These are phyloP conservation scores for Stipa capillata DNA, from an alignment of 176 grass and related monocot species.

Conservation along the genomic window DNA sequence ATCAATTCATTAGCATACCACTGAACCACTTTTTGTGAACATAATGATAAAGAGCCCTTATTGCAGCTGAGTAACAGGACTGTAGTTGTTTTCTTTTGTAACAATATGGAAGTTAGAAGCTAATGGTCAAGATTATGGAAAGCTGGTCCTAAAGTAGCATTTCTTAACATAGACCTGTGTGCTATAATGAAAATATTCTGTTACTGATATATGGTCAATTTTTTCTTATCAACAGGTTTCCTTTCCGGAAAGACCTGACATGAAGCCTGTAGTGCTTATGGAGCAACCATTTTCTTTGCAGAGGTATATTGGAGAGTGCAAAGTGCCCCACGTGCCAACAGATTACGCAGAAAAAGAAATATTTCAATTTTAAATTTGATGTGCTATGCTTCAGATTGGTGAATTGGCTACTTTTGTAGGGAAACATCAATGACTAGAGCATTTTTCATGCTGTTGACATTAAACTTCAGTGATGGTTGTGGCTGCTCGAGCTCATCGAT, in stretches of 20 bases:
- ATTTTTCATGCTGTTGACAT: conserved; percentile 72
- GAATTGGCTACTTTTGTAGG: conserved; percentile 45
- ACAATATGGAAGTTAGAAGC: neutral
- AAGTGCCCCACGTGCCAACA: neutral
- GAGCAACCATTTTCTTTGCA: conserved; percentile 91
- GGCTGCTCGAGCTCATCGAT: conserved; percentile 52
- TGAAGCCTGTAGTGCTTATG: conserved; percentile 62
- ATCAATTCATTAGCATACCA: neutral
- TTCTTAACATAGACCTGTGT: neutral
- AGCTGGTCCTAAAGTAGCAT: neutral
- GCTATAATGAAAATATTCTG: neutral
- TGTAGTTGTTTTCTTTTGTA: neutral
- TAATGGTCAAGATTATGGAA: neutral
- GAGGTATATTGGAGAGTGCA: conserved; percentile 32
- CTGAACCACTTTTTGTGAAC: neutral
- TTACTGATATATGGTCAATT: neutral
- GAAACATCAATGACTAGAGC: conserved; percentile 64
- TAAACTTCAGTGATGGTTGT: conserved; percentile 86
- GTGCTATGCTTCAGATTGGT: conserved; percentile 19
- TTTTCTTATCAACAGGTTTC: conserved; percentile 50
- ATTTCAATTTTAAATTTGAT: conserved; percentile 9
- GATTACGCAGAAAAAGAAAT: neutral
- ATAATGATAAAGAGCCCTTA: neutral
- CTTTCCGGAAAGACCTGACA: conserved; percentile 81
- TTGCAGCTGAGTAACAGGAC: neutral